A percentile compares a stretch with the other conserved stretches of the same genome.
Conservation (phyloP, 2,329 filamentous ascomycete genomes). For the Neoarthrinium moseri region DNA sequence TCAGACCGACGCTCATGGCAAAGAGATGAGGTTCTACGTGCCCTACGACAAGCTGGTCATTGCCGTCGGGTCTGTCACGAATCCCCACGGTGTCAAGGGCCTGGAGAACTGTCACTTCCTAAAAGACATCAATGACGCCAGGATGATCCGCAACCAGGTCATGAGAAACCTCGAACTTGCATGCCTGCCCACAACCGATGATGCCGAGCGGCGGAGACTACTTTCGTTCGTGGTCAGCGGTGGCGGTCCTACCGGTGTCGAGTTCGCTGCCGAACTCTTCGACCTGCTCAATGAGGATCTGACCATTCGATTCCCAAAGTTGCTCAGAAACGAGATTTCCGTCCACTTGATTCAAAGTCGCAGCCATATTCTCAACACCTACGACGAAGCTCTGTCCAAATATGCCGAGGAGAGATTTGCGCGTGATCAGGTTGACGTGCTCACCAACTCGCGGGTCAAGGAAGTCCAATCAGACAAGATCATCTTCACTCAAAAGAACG, state of each 20-base stretch:
- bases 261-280: constrained; percentile 94
- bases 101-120: constrained; percentile 92
- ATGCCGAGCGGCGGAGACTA: constrained; percentile 82
- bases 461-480: constrained; percentile 84
- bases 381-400: constrained; percentile 88
- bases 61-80: constrained; percentile 87
- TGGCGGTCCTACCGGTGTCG: constrained; percentile 92
- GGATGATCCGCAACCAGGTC: constrained; percentile 83
- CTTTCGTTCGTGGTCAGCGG: constrained; percentile 96
- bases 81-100: constrained; percentile 93
- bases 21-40: constrained; percentile 83
- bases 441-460: constrained; percentile 90
- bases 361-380: constrained; percentile 94
- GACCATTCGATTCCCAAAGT: constrained; percentile 75
- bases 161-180: constrained; percentile 87
- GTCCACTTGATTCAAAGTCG: constrained; percentile 96
- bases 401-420: constrained; percentile 91
- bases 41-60: constrained; percentile 97
- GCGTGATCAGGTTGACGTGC: constrained; percentile 85
- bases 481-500: constrained; percentile 78
- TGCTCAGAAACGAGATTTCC: constrained; percentile 95
- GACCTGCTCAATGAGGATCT: constrained; percentile 96
- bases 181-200: constrained; percentile 86
- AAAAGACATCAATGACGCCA: constrained; percentile 91
- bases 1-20: constrained; percentile 67